A percentile compares a stretch with the other conserved stretches of the same genome.
Evolutionary conservation across 2,329 filamentous ascomycete species (phyloP).

Genomic region (Cytospora piceicola): DNA sequence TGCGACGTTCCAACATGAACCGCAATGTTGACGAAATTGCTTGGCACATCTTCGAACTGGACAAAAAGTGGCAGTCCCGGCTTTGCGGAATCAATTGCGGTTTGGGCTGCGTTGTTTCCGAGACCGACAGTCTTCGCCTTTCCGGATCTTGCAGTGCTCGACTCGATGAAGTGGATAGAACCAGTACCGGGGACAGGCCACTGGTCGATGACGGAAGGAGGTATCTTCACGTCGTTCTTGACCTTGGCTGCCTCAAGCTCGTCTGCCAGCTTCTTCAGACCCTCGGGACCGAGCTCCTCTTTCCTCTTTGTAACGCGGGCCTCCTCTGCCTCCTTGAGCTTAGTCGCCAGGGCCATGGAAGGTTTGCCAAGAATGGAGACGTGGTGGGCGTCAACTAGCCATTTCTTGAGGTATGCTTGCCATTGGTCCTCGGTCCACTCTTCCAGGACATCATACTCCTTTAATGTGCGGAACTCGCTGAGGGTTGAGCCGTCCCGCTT

Average conservation of each 20-base stretch:
- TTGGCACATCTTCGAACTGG: slow-evolving; percentile 95
- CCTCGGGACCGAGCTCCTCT: slow-evolving; percentile 77
- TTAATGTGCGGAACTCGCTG: slow-evolving; percentile 58
- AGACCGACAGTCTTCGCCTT: slow-evolving; percentile 72
- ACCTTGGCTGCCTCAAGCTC: slow-evolving; percentile 82
- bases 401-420: slow-evolving; percentile 79
- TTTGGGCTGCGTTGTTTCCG: slow-evolving; percentile 71
- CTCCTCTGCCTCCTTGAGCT: slow-evolving; percentile 81
- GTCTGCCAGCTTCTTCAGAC: slow-evolving; percentile 73
- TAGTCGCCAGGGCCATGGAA: slow-evolving; percentile 76
- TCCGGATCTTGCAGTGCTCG: slow-evolving; percentile 81
- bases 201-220: slow-evolving; percentile 75
- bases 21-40: slow-evolving; percentile 87
- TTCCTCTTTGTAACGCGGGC: slow-evolving; percentile 78
- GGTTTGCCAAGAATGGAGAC: slow-evolving; percentile 88
- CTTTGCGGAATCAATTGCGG: slow-evolving; percentile 71
- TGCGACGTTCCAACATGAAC: slow-evolving; percentile 78
- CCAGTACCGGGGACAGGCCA: slow-evolving; percentile 85
- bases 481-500: slow-evolving; percentile 80
- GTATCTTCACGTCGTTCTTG: slow-evolving; percentile 87
- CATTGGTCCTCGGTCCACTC: slow-evolving; percentile 84
- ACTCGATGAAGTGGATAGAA: slow-evolving; percentile 93
- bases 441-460: slow-evolving; percentile 70
- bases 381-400: slow-evolving; percentile 84
- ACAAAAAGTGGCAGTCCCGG: slow-evolving; percentile 76